Evolutionary conservation across 805 yeast genomes (phyloP).

Genomic region (Zygosaccharomyces gambellarensis): DNA sequence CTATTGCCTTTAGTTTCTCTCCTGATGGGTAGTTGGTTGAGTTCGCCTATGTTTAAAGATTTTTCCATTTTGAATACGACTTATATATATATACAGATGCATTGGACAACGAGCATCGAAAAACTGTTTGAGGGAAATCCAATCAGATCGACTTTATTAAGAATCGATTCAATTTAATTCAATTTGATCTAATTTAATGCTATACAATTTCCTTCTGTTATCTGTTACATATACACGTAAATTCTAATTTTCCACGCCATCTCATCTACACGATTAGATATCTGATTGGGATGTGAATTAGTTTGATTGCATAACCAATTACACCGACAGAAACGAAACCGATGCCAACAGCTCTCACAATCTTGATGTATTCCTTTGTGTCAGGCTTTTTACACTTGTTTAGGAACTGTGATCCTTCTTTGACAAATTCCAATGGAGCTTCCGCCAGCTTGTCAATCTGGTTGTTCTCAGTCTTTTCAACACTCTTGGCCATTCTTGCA

Average conservation of each 20-base stretch:
- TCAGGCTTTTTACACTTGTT: slow-evolving; percentile 92
- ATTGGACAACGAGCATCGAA: background rate
- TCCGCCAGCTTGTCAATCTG: slow-evolving; percentile 65
- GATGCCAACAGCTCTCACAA: slow-evolving; percentile 91
- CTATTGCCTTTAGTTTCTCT: background rate
- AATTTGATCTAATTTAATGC: background rate
- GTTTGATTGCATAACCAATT: slow-evolving; percentile 92
- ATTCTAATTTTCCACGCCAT: background rate
- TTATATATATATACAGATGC: slow-evolving; percentile 1
- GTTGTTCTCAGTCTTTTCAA: slow-evolving; percentile 26
- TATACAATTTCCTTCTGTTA: too few relatives aligned
- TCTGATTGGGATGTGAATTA: slow-evolving; percentile 93
- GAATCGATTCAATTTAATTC: background rate
- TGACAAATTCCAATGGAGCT: slow-evolving; percentile 84
- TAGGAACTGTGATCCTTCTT: slow-evolving; percentile 85
- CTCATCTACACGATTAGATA: slow-evolving; percentile 73
- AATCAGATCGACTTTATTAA: background rate
- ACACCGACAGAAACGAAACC: slow-evolving; percentile 98
- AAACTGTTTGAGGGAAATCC: background rate
- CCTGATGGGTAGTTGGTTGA: background rate
- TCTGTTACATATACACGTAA: background rate
- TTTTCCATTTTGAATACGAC: background rate
- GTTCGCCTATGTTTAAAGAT: background rate
- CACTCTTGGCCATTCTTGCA: slow-evolving; percentile 25
- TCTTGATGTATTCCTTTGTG: slow-evolving; percentile 77